These are phyloP conservation scores for Phytophthora crassamura DNA, from an alignment of 352 stramenopile genomes.

Conservation along the genomic window DNA sequence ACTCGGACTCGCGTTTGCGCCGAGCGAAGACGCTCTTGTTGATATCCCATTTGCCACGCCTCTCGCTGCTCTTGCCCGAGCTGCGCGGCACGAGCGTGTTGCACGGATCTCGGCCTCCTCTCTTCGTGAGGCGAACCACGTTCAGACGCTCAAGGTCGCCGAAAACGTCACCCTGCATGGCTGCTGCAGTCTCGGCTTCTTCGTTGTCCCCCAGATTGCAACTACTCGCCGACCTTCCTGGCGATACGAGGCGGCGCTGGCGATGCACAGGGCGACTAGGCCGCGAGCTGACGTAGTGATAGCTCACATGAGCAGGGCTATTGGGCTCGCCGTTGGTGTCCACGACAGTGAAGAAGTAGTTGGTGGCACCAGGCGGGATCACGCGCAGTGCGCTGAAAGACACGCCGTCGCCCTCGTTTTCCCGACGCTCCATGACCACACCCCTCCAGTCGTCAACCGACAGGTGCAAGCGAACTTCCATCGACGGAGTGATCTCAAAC, in stretches of 20 bases:
- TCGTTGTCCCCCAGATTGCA: slow-evolving; percentile 21
- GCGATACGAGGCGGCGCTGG: slow-evolving; percentile 16
- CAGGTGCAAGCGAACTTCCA: slow-evolving; percentile 65
- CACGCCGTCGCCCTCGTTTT: slow-evolving; percentile 38
- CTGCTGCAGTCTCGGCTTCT: slow-evolving; percentile 10
- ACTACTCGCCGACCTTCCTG: slow-evolving; percentile 4
- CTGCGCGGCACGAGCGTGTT: slow-evolving; percentile 73
- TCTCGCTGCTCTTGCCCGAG: slow-evolving; percentile 46
- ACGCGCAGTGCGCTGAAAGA: slow-evolving; percentile 68
- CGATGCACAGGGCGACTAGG: slow-evolving; percentile 31
- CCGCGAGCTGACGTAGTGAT: slow-evolving; percentile 50
- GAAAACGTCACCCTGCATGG: slow-evolving; percentile 26
- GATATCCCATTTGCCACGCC: slow-evolving; percentile 71
- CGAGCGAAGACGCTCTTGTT: slow-evolving; percentile 81
- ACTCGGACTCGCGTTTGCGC: slow-evolving; percentile 63
- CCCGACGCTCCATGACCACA: slow-evolving; percentile 64
- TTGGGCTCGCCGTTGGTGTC: slow-evolving; percentile 30
- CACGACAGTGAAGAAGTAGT: slow-evolving; percentile 78
- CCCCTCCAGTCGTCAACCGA: slow-evolving; percentile 77
- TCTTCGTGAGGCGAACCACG: slow-evolving; percentile 53
- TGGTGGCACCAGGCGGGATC: slow-evolving; percentile 71
- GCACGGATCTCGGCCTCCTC: slow-evolving; percentile 72
- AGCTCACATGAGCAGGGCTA: slow-evolving; percentile 33
- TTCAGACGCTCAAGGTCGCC: slow-evolving; percentile 58
- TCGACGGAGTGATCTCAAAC: slow-evolving; percentile 42